Conservation (phyloP, 495 filamentous ascomycete species). For the Podospora comata region DNA sequence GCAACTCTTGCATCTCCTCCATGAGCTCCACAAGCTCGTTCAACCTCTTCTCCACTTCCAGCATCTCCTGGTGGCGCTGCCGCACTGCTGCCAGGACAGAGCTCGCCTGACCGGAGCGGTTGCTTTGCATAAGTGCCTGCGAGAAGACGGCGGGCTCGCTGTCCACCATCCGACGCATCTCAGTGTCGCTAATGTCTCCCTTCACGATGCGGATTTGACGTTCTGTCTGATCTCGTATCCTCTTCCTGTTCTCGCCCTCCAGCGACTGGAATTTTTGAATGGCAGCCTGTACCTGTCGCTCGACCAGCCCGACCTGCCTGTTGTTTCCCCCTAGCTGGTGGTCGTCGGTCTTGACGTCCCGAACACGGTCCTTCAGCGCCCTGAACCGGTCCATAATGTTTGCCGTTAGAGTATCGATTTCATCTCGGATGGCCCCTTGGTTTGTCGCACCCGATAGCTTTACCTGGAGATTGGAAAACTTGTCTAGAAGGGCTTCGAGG, state of each 20-base stretch:
- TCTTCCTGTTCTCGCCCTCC: slow-evolving; percentile 72
- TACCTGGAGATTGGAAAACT: slow-evolving; percentile 57
- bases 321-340: slow-evolving; percentile 67
- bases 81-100: slow-evolving; percentile 71
- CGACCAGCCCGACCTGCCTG: slow-evolving; percentile 74
- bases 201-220: slow-evolving; percentile 87
- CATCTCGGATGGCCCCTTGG: slow-evolving; percentile 47
- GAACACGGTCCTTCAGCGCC: slow-evolving; percentile 67
- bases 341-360: slow-evolving; percentile 73
- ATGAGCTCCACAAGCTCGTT: slow-evolving; percentile 80
- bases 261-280: slow-evolving; percentile 76
- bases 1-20: slow-evolving; percentile 72
- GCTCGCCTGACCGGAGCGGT: slow-evolving; percentile 76
- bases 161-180: slow-evolving; percentile 73
- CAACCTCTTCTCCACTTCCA: slow-evolving; percentile 86
- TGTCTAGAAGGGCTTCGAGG: slow-evolving; percentile 62
- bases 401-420: slow-evolving; percentile 58
- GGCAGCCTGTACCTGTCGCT: slow-evolving; percentile 71
- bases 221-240: slow-evolving; percentile 75
- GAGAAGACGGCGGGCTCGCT: slow-evolving; percentile 70
- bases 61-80: slow-evolving; percentile 81
- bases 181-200: slow-evolving; percentile 69
- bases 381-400: slow-evolving; percentile 81
- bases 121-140: slow-evolving; percentile 71
- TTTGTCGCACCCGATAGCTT: slow-evolving; percentile 59